Conservation (phyloP, 176 grass and related monocot genomes). For the Avena sativa region DNA sequence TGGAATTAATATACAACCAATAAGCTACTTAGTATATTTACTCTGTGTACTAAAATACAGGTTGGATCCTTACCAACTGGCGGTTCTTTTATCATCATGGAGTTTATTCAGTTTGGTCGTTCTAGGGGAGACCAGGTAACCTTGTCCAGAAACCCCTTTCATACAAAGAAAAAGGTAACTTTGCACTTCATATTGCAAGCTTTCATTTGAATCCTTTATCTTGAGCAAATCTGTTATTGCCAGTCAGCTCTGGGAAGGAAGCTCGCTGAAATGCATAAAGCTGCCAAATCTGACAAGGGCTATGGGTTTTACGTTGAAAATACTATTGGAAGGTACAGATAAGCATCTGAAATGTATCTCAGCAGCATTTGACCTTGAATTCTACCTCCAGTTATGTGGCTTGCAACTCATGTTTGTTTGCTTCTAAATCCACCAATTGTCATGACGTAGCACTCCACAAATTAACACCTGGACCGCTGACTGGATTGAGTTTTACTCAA, state of each 20-base stretch:
- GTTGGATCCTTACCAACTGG: constrained; percentile 70
- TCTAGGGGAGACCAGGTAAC: constrained; percentile 84
- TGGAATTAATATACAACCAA: too few relatives aligned
- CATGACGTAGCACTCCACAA: constrained; percentile 69
- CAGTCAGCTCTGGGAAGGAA: constrained; percentile 80
- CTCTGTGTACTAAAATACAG: constrained; percentile 27
- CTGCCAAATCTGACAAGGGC: constrained; percentile 71
- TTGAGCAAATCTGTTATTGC: constrained; percentile 33
- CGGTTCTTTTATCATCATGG: constrained; percentile 97
- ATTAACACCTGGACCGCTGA: constrained; percentile 82
- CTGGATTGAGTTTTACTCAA: constrained; percentile 81
- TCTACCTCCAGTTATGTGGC: neutral
- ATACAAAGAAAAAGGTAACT: constrained; percentile 28
- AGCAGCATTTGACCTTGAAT: neutral
- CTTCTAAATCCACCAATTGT: constrained; percentile 4
- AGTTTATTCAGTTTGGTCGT: constrained; percentile 88
- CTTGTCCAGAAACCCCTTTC: constrained; percentile 23
- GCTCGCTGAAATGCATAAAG: constrained; percentile 86
- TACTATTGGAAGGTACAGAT: constrained; percentile 73
- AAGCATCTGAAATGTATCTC: neutral
- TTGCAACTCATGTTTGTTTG: neutral
- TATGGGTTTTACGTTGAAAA: constrained; percentile 78
- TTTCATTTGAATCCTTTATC: neutral
- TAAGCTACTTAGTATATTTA: neutral
- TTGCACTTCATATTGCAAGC: neutral